Evolutionary conservation across 2,329 filamentous ascomycete genomes (phyloP).

Genomic region (Fusarium sp.): DNA sequence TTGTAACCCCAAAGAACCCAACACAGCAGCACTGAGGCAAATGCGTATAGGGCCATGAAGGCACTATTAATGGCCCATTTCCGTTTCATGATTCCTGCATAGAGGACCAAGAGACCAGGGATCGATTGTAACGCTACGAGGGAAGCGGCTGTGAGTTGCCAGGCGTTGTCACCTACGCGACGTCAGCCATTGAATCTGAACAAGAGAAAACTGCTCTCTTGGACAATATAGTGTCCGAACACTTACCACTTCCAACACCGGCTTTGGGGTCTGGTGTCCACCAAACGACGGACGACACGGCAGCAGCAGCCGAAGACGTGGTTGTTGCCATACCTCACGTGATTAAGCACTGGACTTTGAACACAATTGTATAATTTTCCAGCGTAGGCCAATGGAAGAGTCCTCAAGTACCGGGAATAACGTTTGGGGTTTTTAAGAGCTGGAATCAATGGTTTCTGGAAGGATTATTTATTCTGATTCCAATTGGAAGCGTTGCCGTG

Average conservation of each 20-base stretch:
- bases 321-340: not conserved
- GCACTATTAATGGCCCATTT: not conserved
- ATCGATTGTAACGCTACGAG: not conserved
- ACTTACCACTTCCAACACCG: not conserved
- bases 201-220: rapidly evolving
- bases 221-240: rapidly evolving
- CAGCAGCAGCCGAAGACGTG: not conserved
- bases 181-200: not conserved
- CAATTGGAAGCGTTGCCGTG: too few species aligned
- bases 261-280: not conserved
- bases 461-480: not conserved
- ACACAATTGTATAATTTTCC: too few species aligned
- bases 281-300: not conserved
- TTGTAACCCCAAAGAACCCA: slow-evolving; percentile 1
- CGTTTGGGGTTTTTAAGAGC: not conserved
- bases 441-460: rapidly evolving
- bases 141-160: not conserved
- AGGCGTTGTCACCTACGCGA: not conserved
- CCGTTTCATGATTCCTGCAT: not conserved
- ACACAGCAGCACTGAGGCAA: not conserved
- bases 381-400: not conserved
- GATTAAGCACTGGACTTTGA: too few species aligned
- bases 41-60: not conserved
- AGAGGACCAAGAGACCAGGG: not conserved
- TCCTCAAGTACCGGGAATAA: not conserved